Evolutionary conservation across 208 protist genomes (phyloP), one percentile per base, ranked within the genome.

Genomic region (Herpetomonas tarakana): DNA sequence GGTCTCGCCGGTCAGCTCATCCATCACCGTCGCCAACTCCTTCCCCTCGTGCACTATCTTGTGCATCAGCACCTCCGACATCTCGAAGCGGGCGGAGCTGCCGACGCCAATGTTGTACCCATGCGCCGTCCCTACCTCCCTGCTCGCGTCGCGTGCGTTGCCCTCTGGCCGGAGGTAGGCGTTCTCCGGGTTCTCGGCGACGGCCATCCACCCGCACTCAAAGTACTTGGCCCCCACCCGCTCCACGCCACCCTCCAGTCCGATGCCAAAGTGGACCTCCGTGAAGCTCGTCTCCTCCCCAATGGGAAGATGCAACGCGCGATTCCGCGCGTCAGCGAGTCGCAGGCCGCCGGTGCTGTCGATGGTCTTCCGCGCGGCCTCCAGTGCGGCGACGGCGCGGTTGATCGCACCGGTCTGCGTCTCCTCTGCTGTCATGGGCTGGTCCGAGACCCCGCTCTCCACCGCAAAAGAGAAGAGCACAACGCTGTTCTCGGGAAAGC

Each of bases 141-240:
- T 41, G 9, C 14, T 14, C 35, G 35, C 35, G 14, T 41, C 35
- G 35, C 35, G 35, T 6, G 35, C 6, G 35, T 14, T 41, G 9
- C 35, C 35, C 9, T 41, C 14, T 14, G 14, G 9, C 35, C 14
- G 35, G 9, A 41, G 35, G 14, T 41, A 41, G 9, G 35, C 9
- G 35, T 41, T 41, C 35, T 6, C 35, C 14, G 35, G 35, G 14
- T 41, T 41, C 50, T 93, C 81, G 0, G 88, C 58, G 16, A 91
- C 74, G 51, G 63, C 59, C 75, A 93, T 88, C 87, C 87, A 93
- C 1, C 87, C 87, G 60, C 81, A 93, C 55, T 93, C 87, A 62
- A 91, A 93, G 74, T 76, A 93, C 19, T 68, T 69, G 0, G 69
- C 71, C 22, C 51, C 76, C 45, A 91, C 81, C n/a, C 63, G 54